These are phyloP conservation scores for Thraustochytrium striatum DNA, from an alignment of 352 stramenopile species.

Conservation along the genomic window DNA sequence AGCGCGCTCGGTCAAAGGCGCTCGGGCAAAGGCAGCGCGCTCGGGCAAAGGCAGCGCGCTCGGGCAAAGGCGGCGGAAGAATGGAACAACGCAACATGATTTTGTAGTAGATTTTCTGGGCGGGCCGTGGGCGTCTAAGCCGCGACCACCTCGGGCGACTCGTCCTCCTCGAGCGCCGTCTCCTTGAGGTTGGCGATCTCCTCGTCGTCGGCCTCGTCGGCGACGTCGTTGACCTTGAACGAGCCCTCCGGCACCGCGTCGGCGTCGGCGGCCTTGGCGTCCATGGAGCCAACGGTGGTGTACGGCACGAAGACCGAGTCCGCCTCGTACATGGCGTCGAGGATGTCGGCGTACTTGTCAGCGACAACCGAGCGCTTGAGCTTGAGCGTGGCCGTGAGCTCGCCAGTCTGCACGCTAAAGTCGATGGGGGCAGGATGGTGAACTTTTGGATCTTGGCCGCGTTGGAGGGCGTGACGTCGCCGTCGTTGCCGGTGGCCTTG, in stretches of 20 bases:
- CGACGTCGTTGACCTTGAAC: conserved; percentile 12
- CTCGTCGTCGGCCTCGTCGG: conserved; percentile 2
- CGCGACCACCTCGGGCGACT: too few species aligned
- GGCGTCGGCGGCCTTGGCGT: background rate
- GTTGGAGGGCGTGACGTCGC: conserved; percentile 52
- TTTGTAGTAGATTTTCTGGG: too few species aligned
- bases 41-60: too few species aligned
- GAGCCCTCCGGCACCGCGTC: conserved; percentile 9
- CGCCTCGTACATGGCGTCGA: conserved; percentile 75
- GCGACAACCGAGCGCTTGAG: conserved; percentile 84
- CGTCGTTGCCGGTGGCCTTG: conserved; percentile 51
- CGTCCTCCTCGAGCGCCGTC: too few species aligned
- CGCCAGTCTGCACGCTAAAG: conserved; percentile 79
- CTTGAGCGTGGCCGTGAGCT: conserved; percentile 92
- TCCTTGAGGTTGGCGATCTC: too few species aligned
- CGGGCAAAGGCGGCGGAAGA: too few species aligned
- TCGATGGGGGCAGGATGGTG: conserved; percentile 71
- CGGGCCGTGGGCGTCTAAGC: too few species aligned
- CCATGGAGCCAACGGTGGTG: conserved; percentile 14
- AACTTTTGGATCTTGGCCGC: conserved; percentile 69
- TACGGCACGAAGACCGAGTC: conserved; percentile 39
- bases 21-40: too few species aligned
- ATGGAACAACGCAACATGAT: too few species aligned
- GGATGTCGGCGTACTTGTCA: conserved; percentile 81
- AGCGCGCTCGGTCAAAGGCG: too few species aligned